Percentiles rank a stretch among this genome's conserved stretches.
phyloP scores from a whole-genome alignment of 2,329 filamentous ascomycete genomes.

The Pleomassaria siparia region DNA sequence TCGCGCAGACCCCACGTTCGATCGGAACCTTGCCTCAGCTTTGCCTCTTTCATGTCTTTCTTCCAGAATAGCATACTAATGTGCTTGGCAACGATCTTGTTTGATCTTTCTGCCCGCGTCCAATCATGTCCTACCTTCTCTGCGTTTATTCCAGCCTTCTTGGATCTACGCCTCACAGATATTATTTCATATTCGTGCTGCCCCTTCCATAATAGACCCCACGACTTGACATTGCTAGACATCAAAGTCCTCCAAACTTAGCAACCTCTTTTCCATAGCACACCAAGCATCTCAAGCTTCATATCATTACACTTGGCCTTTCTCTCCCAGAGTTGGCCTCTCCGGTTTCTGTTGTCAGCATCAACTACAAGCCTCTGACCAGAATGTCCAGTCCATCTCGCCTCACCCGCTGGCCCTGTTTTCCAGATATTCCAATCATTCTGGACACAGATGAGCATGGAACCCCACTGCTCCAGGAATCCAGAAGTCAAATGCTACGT shows the following conservation, averaged over 20 bases:
- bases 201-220: not conserved
- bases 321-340: not conserved
- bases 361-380: not conserved
- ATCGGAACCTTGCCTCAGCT: not conserved
- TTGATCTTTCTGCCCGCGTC: not conserved
- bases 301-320: not conserved
- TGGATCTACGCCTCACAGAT: not conserved
- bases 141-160: not conserved
- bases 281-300: not conserved
- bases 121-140: not conserved
- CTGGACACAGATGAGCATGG: slow-evolving; percentile 2
- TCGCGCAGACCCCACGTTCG: not conserved
- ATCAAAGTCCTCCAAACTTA: not conserved
- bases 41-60: not conserved
- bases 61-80: slow-evolving; percentile 2
- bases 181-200: not conserved
- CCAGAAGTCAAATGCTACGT: not conserved
- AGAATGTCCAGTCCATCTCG: not conserved
- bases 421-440: slow-evolving; percentile 5
- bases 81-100: not conserved
- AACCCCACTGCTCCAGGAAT: not conserved
- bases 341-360: not conserved
- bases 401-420: slow-evolving; percentile 1
- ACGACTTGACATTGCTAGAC: not conserved
- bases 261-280: not conserved